Evolutionary conservation across 2,329 filamentous ascomycete species (phyloP), one percentile per base, ranked within the genome.

Genomic region (Diaporthe capsici): DNA sequence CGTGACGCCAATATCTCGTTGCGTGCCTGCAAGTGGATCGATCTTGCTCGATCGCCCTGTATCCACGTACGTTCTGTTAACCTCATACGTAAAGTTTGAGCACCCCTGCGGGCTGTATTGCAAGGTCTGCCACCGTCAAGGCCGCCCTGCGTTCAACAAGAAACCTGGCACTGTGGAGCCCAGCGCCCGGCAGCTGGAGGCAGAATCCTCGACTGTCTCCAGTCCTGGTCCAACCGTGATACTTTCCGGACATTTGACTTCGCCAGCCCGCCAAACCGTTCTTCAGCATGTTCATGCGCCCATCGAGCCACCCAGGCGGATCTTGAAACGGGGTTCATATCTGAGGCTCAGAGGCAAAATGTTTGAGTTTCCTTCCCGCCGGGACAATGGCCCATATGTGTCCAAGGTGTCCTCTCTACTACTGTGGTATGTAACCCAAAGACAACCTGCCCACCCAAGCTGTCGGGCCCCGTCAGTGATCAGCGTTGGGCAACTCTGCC

Each of bases 191-290:
- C 12, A 53, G 44, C 44, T 37, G 44, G 39, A 22, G 44, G 20
- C 25, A 15, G 1, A 25, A 51, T 34, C 22, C 63, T 68, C 63
- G 47, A 68, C 22, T 9, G 63, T 68, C 63, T 68, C 63, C 63
- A 68, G 63, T 68, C 31, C 47, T 68, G 63, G 63, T 68, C 63
- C 63, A 68, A 68, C 63, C 31, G 12, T 68, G 63, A 39, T 68
- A 20, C 63, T 68, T 68, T 68, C 44, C 63, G 63, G 63, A 53
- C 31, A 53, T 68, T 68, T 68, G 63, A 4, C 6, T 68, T 68
- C 47, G 63, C 44, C 31, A 51, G 63, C 31, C 63, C 63, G 63
- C 13, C 42, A 51, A 13, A 37, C 63, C 28, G 10, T 51, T 53
- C 31, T 12, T 68, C 34, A 68, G 49, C 13, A 15, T 28, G 15